These are phyloP conservation scores for Elongisporangium prolatum DNA, from an alignment of 352 stramenopile species.

Conservation along the genomic window DNA sequence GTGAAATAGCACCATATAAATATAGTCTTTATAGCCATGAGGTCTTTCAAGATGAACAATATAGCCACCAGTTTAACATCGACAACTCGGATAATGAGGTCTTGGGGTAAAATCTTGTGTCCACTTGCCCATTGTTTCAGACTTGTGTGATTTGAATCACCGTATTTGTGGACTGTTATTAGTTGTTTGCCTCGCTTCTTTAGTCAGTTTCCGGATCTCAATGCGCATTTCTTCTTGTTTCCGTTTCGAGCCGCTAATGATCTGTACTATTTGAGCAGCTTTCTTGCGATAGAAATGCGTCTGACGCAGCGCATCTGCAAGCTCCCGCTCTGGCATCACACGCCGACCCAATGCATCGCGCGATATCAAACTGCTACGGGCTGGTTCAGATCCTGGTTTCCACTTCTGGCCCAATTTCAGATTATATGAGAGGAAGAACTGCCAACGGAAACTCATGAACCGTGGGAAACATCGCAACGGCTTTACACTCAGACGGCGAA, in stretches of 20 bases:
- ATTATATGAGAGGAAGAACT: neutral
- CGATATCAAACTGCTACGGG: neutral
- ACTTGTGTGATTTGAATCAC: too few relatives aligned
- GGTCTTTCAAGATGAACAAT: too few relatives aligned
- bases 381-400: neutral
- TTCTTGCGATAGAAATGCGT: conserved; percentile 62
- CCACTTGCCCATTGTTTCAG: too few relatives aligned
- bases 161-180: neutral
- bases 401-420: neutral
- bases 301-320: conserved; percentile 8
- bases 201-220: conserved; percentile 57
- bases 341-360: neutral
- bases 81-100: too few relatives aligned
- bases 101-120: too few relatives aligned
- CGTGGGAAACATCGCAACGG: neutral
- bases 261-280: conserved; percentile 55
- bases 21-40: too few relatives aligned
- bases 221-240: conserved; percentile 67
- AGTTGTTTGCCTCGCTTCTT: neutral
- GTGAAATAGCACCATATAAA: too few relatives aligned
- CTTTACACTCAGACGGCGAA: neutral
- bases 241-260: conserved; percentile 56
- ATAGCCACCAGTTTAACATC: too few relatives aligned
- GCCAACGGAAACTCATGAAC: neutral
- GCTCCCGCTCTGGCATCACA: neutral